Base-by-base conservation (phyloP, 2,329 filamentous ascomycete genomes). In the Colletotrichum trifolii region DNA sequence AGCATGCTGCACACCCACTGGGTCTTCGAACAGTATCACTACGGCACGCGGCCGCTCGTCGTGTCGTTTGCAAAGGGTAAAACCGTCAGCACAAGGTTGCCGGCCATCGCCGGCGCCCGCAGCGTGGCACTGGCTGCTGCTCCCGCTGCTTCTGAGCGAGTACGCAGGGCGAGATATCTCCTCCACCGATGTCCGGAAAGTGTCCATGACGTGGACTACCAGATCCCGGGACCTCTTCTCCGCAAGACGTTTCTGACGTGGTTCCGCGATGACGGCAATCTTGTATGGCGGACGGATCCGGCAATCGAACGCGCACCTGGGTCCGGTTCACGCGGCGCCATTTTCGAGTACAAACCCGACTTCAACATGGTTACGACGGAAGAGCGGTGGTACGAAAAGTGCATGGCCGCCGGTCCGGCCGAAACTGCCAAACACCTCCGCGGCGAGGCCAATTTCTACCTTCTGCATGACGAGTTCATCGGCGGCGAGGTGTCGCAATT, bases 331-430 rank as follows among this genome's bases (percentile, higher is more conserved):
- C 56, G 62, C 35, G 57, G 61, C 2, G 2, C 15, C 13, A 47
- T 6, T 33, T 62, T 62, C 45, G 35, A 36, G 36, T 62, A 50
- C 13, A 13, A 35, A 8, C 62, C 56, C 6, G 54, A 52, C 12
- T 69, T 72, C 60, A 80, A 77, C 71, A 73, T 79, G 60, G 74
- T 73, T 6, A 54, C 68, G 33, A 48, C 69, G 5, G 81, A 83
- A 57, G 78, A 78, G 60, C 38, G 68, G 1, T 55, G 67, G 8
- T 84, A 77, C 68, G 73, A 76, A 40, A 54, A 67, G 2, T 81
- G 75, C 61, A 73, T 79, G 38, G 25, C 46, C 8, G 62, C 62
- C 4, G 73, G 70, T 6, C 66, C 74, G 17, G 47, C 59, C 40
- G 34, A 59, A 54, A 66, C 66, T 5, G 43, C 61, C 9, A 35